Conservation (phyloP, 2,329 filamentous ascomycete species). For the Colletotrichum orchidophilum region DNA sequence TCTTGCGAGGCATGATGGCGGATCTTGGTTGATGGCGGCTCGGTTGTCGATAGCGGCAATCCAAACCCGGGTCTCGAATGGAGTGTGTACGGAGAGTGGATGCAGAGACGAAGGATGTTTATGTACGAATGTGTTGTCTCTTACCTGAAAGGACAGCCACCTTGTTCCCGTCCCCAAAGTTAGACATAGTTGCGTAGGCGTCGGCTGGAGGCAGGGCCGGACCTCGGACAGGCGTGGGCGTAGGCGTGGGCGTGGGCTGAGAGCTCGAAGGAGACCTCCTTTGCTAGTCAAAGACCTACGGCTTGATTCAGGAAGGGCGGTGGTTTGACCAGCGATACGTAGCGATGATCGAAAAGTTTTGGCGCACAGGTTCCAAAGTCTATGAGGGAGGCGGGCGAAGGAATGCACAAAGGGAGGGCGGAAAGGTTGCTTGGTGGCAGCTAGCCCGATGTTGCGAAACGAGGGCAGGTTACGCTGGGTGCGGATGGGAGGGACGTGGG, state of each 20-base stretch:
- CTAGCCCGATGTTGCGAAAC: constrained; percentile 25
- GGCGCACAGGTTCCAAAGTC: constrained; percentile 28
- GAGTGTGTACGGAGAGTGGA: background rate
- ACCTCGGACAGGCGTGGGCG: constrained; percentile 29
- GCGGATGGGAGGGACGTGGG: constrained; percentile 8
- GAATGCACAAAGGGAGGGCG: constrained; percentile 22
- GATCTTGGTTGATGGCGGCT: background rate
- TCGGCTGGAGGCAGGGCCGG: constrained; percentile 25
- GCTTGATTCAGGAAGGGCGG: constrained; percentile 17
- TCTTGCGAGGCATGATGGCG: constrained; percentile 33
- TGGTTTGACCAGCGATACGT: constrained; percentile 23
- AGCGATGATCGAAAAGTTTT: constrained; percentile 23
- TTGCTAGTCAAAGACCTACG: constrained; percentile 17
- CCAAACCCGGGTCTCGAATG: background rate
- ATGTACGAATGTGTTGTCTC: constrained; percentile 4
- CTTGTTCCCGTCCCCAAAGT: constrained; percentile 31
- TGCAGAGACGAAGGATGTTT: constrained; percentile 16
- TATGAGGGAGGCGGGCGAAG: constrained; percentile 13
- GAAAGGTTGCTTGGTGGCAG: constrained; percentile 12
- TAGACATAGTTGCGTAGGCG: constrained; percentile 30
- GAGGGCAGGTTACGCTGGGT: constrained; percentile 5
- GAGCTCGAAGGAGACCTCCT: background rate
- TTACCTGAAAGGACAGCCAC: constrained; percentile 31
- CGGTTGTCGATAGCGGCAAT: background rate
- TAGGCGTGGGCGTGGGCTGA: constrained; percentile 21